These are phyloP conservation scores for Aureobasidium sp. DNA, from an alignment of 2,329 filamentous ascomycete genomes.

Conservation along the genomic window DNA sequence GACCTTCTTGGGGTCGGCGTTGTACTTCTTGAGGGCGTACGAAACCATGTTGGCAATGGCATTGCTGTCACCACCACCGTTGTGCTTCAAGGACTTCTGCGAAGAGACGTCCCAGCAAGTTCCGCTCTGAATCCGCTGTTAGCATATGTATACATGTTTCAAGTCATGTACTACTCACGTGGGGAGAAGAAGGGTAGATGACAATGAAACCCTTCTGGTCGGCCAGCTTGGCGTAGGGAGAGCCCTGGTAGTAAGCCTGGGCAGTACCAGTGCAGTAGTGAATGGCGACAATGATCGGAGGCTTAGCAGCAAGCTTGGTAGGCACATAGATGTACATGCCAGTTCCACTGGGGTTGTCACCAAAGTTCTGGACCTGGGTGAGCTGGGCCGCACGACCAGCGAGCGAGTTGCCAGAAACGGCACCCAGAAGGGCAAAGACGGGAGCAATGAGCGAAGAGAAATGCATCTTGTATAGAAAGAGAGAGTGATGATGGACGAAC, in stretches of 20 bases:
- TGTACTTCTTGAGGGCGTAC: slow-evolving; percentile 46
- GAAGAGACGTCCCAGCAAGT: slow-evolving; percentile 54
- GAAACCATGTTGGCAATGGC: slow-evolving; percentile 52
- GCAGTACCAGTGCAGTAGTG: slow-evolving; percentile 52
- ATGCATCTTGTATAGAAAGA: neutral
- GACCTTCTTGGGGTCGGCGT: slow-evolving; percentile 42
- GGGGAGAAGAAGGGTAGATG: slow-evolving; percentile 48
- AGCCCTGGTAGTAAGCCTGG: slow-evolving; percentile 39
- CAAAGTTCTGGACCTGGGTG: slow-evolving; percentile 1
- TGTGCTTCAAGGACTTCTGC: slow-evolving; percentile 44
- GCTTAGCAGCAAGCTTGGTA: slow-evolving; percentile 15
- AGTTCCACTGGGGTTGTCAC: neutral
- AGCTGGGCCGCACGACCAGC: slow-evolving; percentile 6
- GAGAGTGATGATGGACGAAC: neutral
- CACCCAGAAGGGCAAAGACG: neutral
- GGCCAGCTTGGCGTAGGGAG: slow-evolving; percentile 39
- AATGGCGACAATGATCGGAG: slow-evolving; percentile 19
- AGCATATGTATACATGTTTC: neutral
- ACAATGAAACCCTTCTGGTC: slow-evolving; percentile 50
- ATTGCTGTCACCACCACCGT: slow-evolving; percentile 49
- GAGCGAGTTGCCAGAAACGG: neutral
- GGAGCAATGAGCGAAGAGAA: slow-evolving; percentile 4
- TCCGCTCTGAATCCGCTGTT: slow-evolving; percentile 18
- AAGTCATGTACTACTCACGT: slow-evolving; percentile 19
- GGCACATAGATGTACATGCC: slow-evolving; percentile 16